phyloP scores from a whole-genome alignment of 23 red algal species.

The Gracilaria domingensis region DNA sequence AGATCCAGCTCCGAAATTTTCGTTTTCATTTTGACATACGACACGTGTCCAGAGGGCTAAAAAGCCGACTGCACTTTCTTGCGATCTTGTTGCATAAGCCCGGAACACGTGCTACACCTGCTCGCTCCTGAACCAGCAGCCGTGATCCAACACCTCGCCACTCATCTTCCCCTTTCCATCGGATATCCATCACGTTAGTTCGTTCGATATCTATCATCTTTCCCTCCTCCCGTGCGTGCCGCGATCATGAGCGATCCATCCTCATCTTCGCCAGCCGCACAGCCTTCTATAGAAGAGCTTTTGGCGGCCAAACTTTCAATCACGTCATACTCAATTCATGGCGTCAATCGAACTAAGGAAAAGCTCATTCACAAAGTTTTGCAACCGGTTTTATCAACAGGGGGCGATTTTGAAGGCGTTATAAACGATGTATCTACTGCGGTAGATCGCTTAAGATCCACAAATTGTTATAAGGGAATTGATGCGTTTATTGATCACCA shows the following conservation, averaged over 20 bases:
- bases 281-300: slow-evolving; percentile 65
- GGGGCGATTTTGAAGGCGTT: slow-evolving; percentile 59
- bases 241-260: slow-evolving; percentile 12
- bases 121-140: too few relatives aligned
- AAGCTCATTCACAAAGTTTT: slow-evolving; percentile 35
- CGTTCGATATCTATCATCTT: neutral
- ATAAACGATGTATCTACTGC: slow-evolving; percentile 77
- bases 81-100: neutral
- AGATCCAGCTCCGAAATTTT: slow-evolving; percentile 34
- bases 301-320: slow-evolving; percentile 48
- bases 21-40: neutral
- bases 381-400: slow-evolving; percentile 55
- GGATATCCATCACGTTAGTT: too few relatives aligned
- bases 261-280: neutral
- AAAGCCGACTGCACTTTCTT: neutral
- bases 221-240: neutral
- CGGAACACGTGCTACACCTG: neutral
- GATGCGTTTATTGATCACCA: slow-evolving; percentile 78
- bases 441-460: slow-evolving; percentile 82
- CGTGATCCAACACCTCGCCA: too few relatives aligned
- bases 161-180: too few relatives aligned
- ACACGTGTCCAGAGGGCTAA: neutral
- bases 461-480: slow-evolving; percentile 77
- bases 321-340: slow-evolving; percentile 34
- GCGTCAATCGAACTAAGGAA: slow-evolving; percentile 44